Base-by-base conservation (phyloP, 495 filamentous ascomycete species). In the Immersiella caudata region DNA sequence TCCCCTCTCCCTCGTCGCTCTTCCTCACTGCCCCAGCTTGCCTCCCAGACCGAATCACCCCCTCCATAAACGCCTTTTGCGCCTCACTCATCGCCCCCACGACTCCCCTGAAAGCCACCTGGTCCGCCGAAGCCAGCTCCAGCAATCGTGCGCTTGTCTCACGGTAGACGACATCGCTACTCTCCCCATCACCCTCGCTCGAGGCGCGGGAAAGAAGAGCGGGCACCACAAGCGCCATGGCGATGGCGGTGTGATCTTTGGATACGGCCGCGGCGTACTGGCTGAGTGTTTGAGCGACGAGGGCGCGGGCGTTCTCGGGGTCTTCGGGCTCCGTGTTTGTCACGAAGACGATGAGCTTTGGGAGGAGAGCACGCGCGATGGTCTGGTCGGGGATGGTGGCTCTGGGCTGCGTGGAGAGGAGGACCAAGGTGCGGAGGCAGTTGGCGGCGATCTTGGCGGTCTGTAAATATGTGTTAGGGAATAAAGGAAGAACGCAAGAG, bases 361-460 rank as follows among this genome's bases (percentile, higher is more conserved):
- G 93, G 25, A 94, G 82, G 6, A 97, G 82, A 72, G 89, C 86
- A 59, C 90, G 84, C 16, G 89, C 83, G 46, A 97, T 86, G 25
- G 88, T 85, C 69, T 93, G 87, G 70, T 95, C 90, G 1, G 90
- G 88, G 7, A 81, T 72, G 7, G 87, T 90, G 55, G 88, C 26
- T 14, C 22, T n/a, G 1, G 64, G 16, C 27, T 40, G 22, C 0
- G 64, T 49, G 25, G 68, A 88, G 0, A 87, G 79, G 33, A 92
- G 82, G 24, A 96, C 78, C 24, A 99, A 87, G 4, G 93, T 93
- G 52, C 94, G 88, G 60, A 92, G 84, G 76, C 95, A 97, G 70
- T 92, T 91, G 21, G 92, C 88, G 6, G 95, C 94, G 40, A 97
- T 92, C 70, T 91, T 96, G 26, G 92, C 90, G 73, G 91, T 84